These are phyloP conservation scores for Aureobasidium melanogenum DNA, from an alignment of 2,329 filamentous ascomycete species.

Conservation along the genomic window DNA sequence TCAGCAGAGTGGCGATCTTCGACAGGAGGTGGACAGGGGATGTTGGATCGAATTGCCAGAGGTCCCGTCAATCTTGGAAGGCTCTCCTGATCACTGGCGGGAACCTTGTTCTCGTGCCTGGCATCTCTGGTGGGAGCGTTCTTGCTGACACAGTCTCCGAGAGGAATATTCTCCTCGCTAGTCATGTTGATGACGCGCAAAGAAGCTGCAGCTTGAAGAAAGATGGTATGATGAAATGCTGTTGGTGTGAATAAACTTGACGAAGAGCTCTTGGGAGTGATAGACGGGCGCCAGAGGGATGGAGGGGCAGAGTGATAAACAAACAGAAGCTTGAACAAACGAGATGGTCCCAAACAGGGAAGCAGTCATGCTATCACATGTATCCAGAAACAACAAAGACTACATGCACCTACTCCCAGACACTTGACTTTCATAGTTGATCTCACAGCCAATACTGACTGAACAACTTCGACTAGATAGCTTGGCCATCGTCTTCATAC, in stretches of 20 bases:
- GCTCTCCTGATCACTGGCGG: too few relatives aligned
- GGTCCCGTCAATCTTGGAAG: neutral
- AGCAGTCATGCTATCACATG: neutral
- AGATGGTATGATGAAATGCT: neutral
- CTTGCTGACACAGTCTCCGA: neutral
- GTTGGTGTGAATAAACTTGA: neutral
- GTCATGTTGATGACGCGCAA: neutral
- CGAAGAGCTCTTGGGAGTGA: neutral
- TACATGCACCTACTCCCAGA: neutral
- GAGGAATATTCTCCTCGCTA: neutral
- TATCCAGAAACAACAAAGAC: neutral
- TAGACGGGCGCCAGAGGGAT: neutral
- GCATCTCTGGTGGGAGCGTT: neutral
- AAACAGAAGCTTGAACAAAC: neutral
- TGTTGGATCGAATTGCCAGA: neutral
- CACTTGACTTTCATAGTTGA: neutral
- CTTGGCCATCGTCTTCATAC: neutral
- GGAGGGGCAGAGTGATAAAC: neutral
- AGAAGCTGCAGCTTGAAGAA: neutral
- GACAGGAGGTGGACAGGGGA: neutral
- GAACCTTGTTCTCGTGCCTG: neutral
- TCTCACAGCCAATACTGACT: neutral
- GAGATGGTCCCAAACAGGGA: neutral
- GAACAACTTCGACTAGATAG: neutral
- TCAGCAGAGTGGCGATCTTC: neutral